phyloP scores from a whole-genome alignment of 768 basidiomycete genomes.

The Tylopilus vinaceipallidus region DNA sequence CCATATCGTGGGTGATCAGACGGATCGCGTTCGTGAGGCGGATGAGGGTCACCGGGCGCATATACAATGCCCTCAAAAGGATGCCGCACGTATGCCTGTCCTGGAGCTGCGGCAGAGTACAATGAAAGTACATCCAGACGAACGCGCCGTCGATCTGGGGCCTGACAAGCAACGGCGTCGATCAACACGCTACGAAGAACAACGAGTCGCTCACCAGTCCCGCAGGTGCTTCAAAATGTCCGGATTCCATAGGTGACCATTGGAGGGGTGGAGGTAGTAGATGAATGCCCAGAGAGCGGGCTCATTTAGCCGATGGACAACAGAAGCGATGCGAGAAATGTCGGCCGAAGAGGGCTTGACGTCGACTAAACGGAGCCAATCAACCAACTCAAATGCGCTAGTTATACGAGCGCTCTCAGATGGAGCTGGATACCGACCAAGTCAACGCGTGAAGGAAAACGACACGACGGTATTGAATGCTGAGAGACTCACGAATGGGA shows the following conservation, averaged over 20 bases:
- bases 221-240: conserved; percentile 12
- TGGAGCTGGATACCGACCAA: conserved; percentile 34
- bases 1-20: conserved; percentile 39
- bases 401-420: conserved; percentile 33
- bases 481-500: conserved; percentile 44
- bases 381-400: conserved; percentile 57
- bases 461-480: background rate
- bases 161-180: conserved; percentile 7
- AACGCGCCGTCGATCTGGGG: conserved; percentile 31
- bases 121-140: conserved; percentile 45
- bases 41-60: conserved; percentile 19
- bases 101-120: conserved; percentile 19
- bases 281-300: conserved; percentile 43
- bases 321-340: conserved; percentile 38
- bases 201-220: conserved; percentile 27
- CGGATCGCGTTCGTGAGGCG: conserved; percentile 37
- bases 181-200: background rate
- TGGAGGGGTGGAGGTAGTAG: conserved; percentile 42
- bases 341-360: conserved; percentile 35
- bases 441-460: background rate
- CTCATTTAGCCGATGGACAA: conserved; percentile 41
- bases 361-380: conserved; percentile 55
- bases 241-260: conserved; percentile 42
- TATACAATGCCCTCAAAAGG: conserved; percentile 37
- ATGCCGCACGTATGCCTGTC: conserved; percentile 26